Conservation (phyloP, 2,329 filamentous ascomycete species). For the Dothideomycetes sp. region DNA sequence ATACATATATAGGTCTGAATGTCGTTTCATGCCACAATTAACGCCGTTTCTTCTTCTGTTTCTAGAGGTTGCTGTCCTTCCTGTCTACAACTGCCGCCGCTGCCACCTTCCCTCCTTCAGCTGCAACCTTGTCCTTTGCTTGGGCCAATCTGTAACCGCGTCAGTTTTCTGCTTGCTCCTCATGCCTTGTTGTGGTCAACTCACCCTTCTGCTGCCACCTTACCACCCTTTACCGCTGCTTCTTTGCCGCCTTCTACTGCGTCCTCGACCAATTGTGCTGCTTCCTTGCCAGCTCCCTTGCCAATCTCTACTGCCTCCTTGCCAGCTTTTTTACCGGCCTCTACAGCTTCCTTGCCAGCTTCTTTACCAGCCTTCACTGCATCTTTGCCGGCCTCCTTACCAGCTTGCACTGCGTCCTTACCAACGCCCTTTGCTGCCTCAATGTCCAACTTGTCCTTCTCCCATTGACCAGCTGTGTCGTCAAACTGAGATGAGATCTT, state of each 20-base stretch:
- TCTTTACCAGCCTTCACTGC: slow-evolving; percentile 13
- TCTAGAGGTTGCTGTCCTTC: neutral
- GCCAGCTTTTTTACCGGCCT: neutral
- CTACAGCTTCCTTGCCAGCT: slow-evolving; percentile 1
- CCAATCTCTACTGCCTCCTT: slow-evolving; percentile 11
- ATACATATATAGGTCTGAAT: slow-evolving; percentile 12
- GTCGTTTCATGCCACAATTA: too few species aligned
- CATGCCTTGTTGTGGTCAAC: too few species aligned
- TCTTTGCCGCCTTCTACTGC: neutral
- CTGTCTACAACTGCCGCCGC: neutral
- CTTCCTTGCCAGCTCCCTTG: slow-evolving; percentile 8
- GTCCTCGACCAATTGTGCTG: slow-evolving; percentile 6
- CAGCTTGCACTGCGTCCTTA: too few species aligned
- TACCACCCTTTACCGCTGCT: slow-evolving; percentile 2
- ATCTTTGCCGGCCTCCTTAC: slow-evolving; percentile 29
- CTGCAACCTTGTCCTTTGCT: slow-evolving; percentile 3
- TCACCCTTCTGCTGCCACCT: slow-evolving; percentile 10
- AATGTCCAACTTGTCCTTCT: slow-evolving; percentile 77
- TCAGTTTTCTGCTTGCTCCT: too few species aligned
- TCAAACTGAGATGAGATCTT: slow-evolving; percentile 76
- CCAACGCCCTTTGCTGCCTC: slow-evolving; percentile 21
- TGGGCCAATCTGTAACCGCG: slow-evolving; percentile 5
- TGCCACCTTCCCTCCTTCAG: slow-evolving; percentile 1
- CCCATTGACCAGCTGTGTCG: slow-evolving; percentile 73
- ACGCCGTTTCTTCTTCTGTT: neutral